phyloP scores from a whole-genome alignment of 805 yeast species.

The Saturnispora ahearnii region DNA sequence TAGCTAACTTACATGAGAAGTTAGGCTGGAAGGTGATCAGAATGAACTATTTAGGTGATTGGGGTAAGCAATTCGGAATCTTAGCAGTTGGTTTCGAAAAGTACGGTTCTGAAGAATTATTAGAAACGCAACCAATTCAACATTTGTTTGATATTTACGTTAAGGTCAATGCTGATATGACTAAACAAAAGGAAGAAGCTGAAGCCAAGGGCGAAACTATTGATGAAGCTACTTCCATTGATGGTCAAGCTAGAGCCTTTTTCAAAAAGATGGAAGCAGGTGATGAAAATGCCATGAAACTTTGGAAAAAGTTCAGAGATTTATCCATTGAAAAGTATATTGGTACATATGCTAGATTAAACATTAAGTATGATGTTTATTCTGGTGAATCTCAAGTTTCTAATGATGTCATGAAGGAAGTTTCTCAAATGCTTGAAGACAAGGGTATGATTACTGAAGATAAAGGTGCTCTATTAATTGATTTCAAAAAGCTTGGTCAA shows the following conservation, averaged over 20 bases:
- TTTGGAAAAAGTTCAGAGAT: constrained; percentile 89
- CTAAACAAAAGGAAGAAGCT: constrained; percentile 47
- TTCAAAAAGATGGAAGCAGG: constrained; percentile 93
- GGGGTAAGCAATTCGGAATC: constrained; percentile 99
- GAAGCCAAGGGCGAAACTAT: constrained; percentile 42
- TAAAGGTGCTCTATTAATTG: constrained; percentile 84
- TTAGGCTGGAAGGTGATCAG: constrained; percentile 89
- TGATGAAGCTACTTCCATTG: constrained; percentile 43
- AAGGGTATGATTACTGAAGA: constrained; percentile 73
- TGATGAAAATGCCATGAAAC: constrained; percentile 62
- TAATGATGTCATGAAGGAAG: constrained; percentile 58
- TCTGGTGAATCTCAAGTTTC: constrained; percentile 96
- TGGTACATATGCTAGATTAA: constrained; percentile 83
- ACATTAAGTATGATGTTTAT: constrained; percentile 78
- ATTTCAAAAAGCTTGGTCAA: constrained; percentile 65
- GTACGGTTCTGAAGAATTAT: constrained; percentile 71
- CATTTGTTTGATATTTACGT: constrained; percentile 95
- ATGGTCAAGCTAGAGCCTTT: constrained; percentile 77
- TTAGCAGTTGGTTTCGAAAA: constrained; percentile 86
- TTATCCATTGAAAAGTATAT: constrained; percentile 79
- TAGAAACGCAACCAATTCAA: constrained; percentile 76
- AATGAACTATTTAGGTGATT: constrained; percentile 94
- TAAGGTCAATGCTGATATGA: constrained; percentile 68
- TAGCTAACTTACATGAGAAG: constrained; percentile 81
- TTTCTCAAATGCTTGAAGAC: constrained; percentile 51